Conservation (phyloP, 352 stramenopile genomes). For the Phytopythium helicoides region DNA sequence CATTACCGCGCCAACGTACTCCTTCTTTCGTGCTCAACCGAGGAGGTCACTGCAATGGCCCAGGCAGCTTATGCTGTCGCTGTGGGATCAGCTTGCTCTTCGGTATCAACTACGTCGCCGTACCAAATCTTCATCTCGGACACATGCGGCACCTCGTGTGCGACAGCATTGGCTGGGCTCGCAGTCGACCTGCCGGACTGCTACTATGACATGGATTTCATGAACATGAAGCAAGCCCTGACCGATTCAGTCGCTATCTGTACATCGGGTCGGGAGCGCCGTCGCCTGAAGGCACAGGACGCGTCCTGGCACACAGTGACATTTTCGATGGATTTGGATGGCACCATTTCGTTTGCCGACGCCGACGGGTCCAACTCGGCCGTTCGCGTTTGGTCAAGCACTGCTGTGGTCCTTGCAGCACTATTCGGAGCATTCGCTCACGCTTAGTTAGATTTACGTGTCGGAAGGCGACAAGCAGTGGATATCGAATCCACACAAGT, state of each 20-base stretch:
- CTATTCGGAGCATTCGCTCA: no score
- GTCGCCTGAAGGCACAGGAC: neutral
- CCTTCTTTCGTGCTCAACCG: constrained; percentile 1
- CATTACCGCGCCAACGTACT: constrained; percentile 1
- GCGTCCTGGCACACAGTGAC: neutral
- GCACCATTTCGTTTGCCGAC: no score
- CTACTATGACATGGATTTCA: constrained; percentile 3
- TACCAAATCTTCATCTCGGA: neutral
- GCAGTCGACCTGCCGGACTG: constrained; percentile 1
- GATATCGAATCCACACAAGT: no score
- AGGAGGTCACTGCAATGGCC: neutral
- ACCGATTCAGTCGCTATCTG: neutral
- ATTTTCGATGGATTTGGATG: neutral
- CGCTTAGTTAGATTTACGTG: no score
- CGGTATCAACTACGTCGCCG: neutral
- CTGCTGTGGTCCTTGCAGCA: no score
- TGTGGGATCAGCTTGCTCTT: neutral
- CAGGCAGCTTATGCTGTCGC: neutral
- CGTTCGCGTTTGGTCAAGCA: no score
- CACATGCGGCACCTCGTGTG: neutral
- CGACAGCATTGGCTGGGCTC: neutral
- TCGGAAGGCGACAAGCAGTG: no score
- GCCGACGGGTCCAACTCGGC: no score
- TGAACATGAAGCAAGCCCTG: constrained; percentile 3
- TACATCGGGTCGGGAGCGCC: neutral